Conservation (phyloP, 2,329 filamentous ascomycete genomes). For the Xylaria sp. region DNA sequence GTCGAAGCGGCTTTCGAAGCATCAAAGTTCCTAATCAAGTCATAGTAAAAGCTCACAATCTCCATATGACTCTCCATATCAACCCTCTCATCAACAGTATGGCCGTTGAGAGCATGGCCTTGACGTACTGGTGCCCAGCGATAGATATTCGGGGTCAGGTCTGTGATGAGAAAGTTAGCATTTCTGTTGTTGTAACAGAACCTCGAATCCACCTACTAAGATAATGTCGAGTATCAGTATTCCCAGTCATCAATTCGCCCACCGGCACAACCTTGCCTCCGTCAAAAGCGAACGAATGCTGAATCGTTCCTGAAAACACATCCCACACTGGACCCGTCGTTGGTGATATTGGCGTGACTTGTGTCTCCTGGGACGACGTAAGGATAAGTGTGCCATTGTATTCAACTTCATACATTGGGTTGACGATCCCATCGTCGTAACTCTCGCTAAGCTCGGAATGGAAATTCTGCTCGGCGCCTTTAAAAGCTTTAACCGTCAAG, state of each 20-base stretch:
- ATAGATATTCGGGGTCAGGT: constrained; percentile 52
- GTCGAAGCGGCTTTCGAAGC: constrained; percentile 38
- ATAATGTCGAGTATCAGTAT: constrained; percentile 52
- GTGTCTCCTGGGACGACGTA: constrained; percentile 47
- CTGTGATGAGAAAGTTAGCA: constrained; percentile 36
- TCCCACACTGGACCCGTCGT: constrained; percentile 48
- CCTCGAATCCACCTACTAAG: constrained; percentile 43
- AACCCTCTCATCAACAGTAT: constrained; percentile 53
- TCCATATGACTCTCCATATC: constrained; percentile 54
- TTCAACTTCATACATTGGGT: constrained; percentile 51
- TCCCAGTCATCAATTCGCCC: constrained; percentile 52
- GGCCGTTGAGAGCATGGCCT: constrained; percentile 47
- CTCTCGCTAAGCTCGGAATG: constrained; percentile 39
- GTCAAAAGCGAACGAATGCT: constrained; percentile 50
- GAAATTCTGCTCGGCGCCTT: constrained; percentile 51
- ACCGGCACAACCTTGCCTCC: constrained; percentile 50
- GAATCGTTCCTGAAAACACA: constrained; percentile 48
- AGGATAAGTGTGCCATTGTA: constrained; percentile 55
- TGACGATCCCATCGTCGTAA: constrained; percentile 34
- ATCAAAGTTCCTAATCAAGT: constrained; percentile 52
- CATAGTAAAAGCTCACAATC: constrained; percentile 52
- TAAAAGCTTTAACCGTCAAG: constrained; percentile 59
- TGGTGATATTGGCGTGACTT: constrained; percentile 52
- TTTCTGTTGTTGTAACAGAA: background rate
- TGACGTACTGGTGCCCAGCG: constrained; percentile 52